A percentile compares a stretch with the other conserved stretches of the same genome.
Evolutionary conservation across 202 grass and related monocot species (phyloP).

Genomic region (Zizania palustris): DNA sequence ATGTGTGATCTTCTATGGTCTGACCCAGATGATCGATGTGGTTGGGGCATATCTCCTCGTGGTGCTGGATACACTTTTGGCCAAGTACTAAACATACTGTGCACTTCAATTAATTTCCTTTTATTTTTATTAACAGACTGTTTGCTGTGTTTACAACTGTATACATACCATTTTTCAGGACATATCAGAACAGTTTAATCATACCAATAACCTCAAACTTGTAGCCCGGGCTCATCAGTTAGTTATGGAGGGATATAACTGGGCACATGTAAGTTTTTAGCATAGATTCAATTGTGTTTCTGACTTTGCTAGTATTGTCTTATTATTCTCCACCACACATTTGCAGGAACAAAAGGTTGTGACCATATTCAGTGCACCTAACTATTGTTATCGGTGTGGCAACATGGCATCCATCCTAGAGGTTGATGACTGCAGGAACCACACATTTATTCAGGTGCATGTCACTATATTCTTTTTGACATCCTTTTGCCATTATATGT

Average conservation of each 20-base stretch:
- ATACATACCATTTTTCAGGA: conserved; percentile 49
- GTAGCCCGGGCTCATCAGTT: conserved; percentile 76
- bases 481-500: neutral
- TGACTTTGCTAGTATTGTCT: neutral
- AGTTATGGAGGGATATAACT: conserved; percentile 81
- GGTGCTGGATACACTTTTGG: conserved; percentile 81
- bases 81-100: conserved; percentile 51
- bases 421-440: conserved; percentile 69
- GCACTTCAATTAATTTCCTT: neutral
- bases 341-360: conserved; percentile 76
- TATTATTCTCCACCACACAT: conserved; percentile 27
- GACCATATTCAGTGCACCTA: conserved; percentile 78
- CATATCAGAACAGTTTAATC: conserved; percentile 83
- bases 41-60: conserved; percentile 78
- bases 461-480: conserved; percentile 11
- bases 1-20: conserved; percentile 83
- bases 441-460: conserved; percentile 72
- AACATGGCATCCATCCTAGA: conserved; percentile 85
- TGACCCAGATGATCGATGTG: conserved; percentile 69
- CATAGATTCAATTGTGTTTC: neutral
- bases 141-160: conserved; percentile 16
- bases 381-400: conserved; percentile 81
- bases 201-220: conserved; percentile 73
- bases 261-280: conserved; percentile 63
- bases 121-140: conserved; percentile 8